Evolutionary conservation across 1,284 basidiomycete genomes (phyloP).

Genomic region (Austroboletus olivaceoglutinosus): DNA sequence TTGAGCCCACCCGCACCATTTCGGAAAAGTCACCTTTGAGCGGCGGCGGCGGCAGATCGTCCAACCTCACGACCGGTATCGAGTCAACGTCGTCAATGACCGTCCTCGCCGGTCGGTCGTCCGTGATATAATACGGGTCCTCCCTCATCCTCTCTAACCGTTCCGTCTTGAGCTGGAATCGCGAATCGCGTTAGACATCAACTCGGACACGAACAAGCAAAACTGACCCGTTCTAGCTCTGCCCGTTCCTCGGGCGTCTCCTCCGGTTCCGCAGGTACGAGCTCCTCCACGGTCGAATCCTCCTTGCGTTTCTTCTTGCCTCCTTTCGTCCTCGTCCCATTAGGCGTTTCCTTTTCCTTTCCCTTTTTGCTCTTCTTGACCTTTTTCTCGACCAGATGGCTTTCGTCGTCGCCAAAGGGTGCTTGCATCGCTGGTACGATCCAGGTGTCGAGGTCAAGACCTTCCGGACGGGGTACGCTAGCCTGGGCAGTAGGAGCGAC

Average conservation of each 20-base stretch:
- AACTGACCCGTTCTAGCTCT: conserved; percentile 59
- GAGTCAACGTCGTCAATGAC: conserved; percentile 69
- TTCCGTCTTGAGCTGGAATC: conserved; percentile 65
- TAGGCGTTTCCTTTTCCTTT: conserved; percentile 48
- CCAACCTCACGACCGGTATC: conserved; percentile 82
- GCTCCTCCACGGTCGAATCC: conserved; percentile 34
- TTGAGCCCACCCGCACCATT: too few species aligned
- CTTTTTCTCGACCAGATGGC: conserved; percentile 30
- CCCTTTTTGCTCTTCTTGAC: conserved; percentile 46
- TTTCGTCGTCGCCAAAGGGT: conserved; percentile 33
- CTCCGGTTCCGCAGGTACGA: conserved; percentile 30
- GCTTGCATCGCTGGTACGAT: conserved; percentile 69
- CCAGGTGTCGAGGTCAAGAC: conserved; percentile 82
- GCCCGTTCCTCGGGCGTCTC: conserved; percentile 58
- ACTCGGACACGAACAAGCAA: background rate
- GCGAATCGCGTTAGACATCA: background rate
- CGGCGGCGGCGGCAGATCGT: conserved; percentile 54
- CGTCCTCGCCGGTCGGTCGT: conserved; percentile 48
- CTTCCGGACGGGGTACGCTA: conserved; percentile 79
- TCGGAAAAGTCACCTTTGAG: conserved; percentile 36
- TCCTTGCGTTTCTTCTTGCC: conserved; percentile 32
- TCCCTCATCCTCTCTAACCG: conserved; percentile 71
- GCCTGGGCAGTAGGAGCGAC: conserved; percentile 80
- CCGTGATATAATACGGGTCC: conserved; percentile 87
- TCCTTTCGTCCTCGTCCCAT: conserved; percentile 31